Conservation (phyloP, 2,329 filamentous ascomycete genomes). For the Paradendryphiella salina region DNA sequence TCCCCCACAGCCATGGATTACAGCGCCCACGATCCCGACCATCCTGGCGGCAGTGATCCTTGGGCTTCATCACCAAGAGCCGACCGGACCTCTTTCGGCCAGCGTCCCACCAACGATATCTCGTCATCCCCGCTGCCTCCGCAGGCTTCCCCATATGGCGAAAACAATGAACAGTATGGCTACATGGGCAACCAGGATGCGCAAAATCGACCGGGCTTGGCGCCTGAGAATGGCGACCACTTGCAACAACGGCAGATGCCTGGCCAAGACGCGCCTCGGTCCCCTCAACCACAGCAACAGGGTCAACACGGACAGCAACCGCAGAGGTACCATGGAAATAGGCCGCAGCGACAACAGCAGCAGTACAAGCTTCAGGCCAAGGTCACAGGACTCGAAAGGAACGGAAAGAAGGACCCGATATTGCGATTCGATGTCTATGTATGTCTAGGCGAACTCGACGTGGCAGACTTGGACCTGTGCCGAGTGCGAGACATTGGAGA, state of each 20-base stretch:
- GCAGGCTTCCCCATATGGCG: constrained; percentile 46
- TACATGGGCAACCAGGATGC: constrained; percentile 41
- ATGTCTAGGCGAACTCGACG: constrained; percentile 36
- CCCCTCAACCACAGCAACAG: constrained; percentile 39
- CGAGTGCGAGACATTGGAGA: constrained; percentile 3
- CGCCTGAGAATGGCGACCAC: constrained; percentile 44
- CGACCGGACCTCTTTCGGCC: constrained; percentile 54
- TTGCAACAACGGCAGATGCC: constrained; percentile 31
- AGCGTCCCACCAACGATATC: constrained; percentile 49
- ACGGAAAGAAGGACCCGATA: constrained; percentile 93
- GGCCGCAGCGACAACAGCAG: constrained; percentile 58
- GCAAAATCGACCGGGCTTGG: constrained; percentile 32
- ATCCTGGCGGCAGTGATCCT: constrained; percentile 61
- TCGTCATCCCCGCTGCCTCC: constrained; percentile 48
- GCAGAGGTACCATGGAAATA: constrained; percentile 51
- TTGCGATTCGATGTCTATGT: constrained; percentile 96
- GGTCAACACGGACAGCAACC: constrained; percentile 49
- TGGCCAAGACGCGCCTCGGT: constrained; percentile 40
- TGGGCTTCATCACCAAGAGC: constrained; percentile 65
- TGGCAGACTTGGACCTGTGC: background rate
- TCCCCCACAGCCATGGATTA: constrained; percentile 63
- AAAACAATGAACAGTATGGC: constrained; percentile 41
- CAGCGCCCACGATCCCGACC: constrained; percentile 61
- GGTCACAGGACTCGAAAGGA: constrained; percentile 89
- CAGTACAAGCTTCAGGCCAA: constrained; percentile 90